A percentile compares a stretch with the other conserved stretches of the same genome.
Evolutionary conservation across 768 basidiomycete genomes (phyloP).

Genomic region (Thelephora aurantiotincta): DNA sequence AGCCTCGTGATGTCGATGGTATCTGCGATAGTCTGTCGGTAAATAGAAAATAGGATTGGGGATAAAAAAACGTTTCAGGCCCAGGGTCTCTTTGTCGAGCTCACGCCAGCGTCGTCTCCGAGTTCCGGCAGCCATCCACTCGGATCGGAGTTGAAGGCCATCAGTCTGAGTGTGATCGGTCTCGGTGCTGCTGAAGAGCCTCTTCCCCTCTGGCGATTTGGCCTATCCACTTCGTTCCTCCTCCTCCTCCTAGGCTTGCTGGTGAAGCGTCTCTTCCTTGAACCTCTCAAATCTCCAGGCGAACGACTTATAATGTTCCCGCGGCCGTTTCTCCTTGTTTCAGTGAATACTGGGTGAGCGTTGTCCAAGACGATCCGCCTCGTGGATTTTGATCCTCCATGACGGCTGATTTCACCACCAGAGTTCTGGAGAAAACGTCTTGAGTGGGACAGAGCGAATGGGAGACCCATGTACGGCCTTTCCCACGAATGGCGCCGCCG

Average conservation of each 20-base stretch:
- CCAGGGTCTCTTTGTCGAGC: slow-evolving; percentile 12
- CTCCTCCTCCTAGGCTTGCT: slow-evolving; percentile 9
- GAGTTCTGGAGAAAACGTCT: too few relatives aligned
- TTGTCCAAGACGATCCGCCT: too few relatives aligned
- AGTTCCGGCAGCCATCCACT: slow-evolving; percentile 17
- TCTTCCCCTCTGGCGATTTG: slow-evolving; percentile 3
- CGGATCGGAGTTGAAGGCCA: slow-evolving; percentile 7
- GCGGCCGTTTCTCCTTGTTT: slow-evolving; percentile 13
- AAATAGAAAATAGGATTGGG: not conserved
- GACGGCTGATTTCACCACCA: too few relatives aligned
- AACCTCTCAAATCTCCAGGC: slow-evolving; percentile 11
- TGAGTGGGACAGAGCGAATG: too few relatives aligned
- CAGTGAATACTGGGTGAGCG: too few relatives aligned
- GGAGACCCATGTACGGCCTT: too few relatives aligned
- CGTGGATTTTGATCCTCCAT: too few relatives aligned
- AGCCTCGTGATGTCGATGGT: too few relatives aligned
- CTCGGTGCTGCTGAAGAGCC: not conserved
- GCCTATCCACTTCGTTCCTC: slow-evolving; percentile 3
- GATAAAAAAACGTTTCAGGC: slow-evolving; percentile 13
- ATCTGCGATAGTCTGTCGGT: slow-evolving; percentile 10
- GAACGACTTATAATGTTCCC: slow-evolving; percentile 13
- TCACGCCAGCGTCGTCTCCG: slow-evolving; percentile 20
- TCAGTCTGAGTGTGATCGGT: not conserved
- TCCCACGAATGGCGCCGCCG: too few relatives aligned
- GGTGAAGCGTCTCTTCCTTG: slow-evolving; percentile 7